Evolutionary conservation across 2,329 filamentous ascomycete genomes (phyloP), one percentile per base, ranked within the genome.

Genomic region (Lithohypha guttulata): DNA sequence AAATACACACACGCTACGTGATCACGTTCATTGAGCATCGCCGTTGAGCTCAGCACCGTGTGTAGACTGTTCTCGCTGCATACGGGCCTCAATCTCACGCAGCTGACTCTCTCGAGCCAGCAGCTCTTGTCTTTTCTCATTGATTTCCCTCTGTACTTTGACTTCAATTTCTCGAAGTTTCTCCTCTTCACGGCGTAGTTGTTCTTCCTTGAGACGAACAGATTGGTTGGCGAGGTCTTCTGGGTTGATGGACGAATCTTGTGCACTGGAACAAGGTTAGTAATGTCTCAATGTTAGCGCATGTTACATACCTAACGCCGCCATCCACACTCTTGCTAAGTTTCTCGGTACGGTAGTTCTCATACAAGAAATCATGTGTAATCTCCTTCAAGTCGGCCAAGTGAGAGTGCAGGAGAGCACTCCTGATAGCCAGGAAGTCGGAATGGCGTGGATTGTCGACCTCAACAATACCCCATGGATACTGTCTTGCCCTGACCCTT

Each of bases 321-420:
- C 84, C 84, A 60, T 95, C 87, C 54, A 98, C 91, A 62, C 86
- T 95, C 84, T 96, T 98, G 72, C 84, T 93, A 56, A 98, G 83
- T 73, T 96, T 96, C 83, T 98, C 91, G 59, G 91, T 98, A 85
- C 91, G 86, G 76, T 98, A 98, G 70, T 98, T 98, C 65, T 98
- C 91, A 69, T 98, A 98, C 50, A 98, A 71, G 80, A 98, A 98
- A 66, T 98, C 91, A 65, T 98, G 91, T 37, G 91, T 98, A 60
- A 98, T 98, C 66, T 98, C 91, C 79, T 98, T 98, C 57, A 98
- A 70, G 63, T 98, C 91, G 46, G 91, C 91, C 59, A 98, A 70
- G 71, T 98, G 91, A 67, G 86, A 95, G 74, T 98, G 91, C 47
- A 98, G 76, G 42, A 98, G 79, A 41, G 91, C 91, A 44, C 87